Conservation (phyloP, 768 basidiomycete species). For the Chalciporus pseudorubinellus region DNA sequence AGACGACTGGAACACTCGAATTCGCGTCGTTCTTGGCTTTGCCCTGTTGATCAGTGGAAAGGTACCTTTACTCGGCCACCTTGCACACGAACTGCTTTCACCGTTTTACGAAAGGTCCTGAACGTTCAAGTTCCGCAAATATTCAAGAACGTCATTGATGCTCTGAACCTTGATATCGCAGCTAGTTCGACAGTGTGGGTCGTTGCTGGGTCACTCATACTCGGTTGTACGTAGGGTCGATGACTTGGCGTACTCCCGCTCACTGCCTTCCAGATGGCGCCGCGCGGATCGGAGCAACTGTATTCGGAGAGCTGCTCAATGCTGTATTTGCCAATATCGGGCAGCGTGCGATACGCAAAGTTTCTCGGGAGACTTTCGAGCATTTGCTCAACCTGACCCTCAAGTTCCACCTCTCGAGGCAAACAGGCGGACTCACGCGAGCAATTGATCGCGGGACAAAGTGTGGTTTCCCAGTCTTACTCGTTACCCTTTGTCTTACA, state of each 20-base stretch:
- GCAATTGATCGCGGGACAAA: slow-evolving; percentile 98
- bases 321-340: slow-evolving; percentile 96
- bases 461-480: slow-evolving; percentile 40
- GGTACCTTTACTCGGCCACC: slow-evolving; percentile 41
- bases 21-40: slow-evolving; percentile 81
- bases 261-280: slow-evolving; percentile 64
- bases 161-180: slow-evolving; percentile 81
- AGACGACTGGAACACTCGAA: slow-evolving; percentile 76
- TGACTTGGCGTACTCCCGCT: neutral
- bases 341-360: slow-evolving; percentile 90
- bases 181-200: slow-evolving; percentile 81
- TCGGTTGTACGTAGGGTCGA: slow-evolving; percentile 71
- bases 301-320: slow-evolving; percentile 90
- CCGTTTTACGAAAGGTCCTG: slow-evolving; percentile 55
- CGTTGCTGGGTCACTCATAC: slow-evolving; percentile 82
- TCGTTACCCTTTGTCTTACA: neutral
- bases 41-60: slow-evolving; percentile 80
- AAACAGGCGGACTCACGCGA: slow-evolving; percentile 93
- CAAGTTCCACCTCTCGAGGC: slow-evolving; percentile 87
- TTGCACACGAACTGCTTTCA: neutral
- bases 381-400: slow-evolving; percentile 90
- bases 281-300: slow-evolving; percentile 84
- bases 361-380: slow-evolving; percentile 93
- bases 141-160: slow-evolving; percentile 90
- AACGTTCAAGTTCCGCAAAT: slow-evolving; percentile 98